phyloP scores from a whole-genome alignment of 805 yeast species.

The Diddensiella santjacobensis region DNA sequence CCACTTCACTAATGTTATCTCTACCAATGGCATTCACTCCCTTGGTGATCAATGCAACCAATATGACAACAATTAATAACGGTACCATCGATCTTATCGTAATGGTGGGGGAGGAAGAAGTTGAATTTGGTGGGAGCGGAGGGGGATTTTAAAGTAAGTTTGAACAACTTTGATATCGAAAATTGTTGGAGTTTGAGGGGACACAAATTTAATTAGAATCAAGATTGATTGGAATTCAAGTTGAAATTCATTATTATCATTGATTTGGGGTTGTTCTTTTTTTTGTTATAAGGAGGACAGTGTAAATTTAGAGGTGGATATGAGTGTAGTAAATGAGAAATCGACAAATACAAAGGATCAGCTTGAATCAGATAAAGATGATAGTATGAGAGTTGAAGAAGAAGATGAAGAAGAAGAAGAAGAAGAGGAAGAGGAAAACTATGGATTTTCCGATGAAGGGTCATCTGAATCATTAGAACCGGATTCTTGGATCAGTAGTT shows the following conservation, averaged over 20 bases:
- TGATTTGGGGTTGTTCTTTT: background rate
- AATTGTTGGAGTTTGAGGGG: background rate
- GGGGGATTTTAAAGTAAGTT: too few species aligned
- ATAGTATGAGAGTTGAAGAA: constrained; percentile 1
- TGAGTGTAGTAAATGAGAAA: too few species aligned
- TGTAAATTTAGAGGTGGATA: too few species aligned
- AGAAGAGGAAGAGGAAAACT: constrained; percentile 14
- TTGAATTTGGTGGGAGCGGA: too few species aligned
- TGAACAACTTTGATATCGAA: too few species aligned
- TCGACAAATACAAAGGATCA: too few species aligned
- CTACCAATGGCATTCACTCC: constrained; percentile 38
- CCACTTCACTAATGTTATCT: constrained; percentile 26
- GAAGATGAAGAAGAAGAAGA: constrained; percentile 17
- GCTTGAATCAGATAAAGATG: too few species aligned
- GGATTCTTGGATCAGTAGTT: constrained; percentile 79
- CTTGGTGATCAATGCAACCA: constrained; percentile 39
- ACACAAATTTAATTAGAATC: background rate
- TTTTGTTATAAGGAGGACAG: too few species aligned
- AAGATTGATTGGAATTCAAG: background rate
- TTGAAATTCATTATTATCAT: background rate
- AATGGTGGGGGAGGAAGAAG: too few species aligned
- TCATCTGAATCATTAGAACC: constrained; percentile 38
- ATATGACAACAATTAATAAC: constrained; percentile 29
- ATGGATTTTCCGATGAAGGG: constrained; percentile 12
- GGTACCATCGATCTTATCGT: too few species aligned